Conservation (phyloP, 2,329 filamentous ascomycete genomes). For the Pyrenochaeta sp. region DNA sequence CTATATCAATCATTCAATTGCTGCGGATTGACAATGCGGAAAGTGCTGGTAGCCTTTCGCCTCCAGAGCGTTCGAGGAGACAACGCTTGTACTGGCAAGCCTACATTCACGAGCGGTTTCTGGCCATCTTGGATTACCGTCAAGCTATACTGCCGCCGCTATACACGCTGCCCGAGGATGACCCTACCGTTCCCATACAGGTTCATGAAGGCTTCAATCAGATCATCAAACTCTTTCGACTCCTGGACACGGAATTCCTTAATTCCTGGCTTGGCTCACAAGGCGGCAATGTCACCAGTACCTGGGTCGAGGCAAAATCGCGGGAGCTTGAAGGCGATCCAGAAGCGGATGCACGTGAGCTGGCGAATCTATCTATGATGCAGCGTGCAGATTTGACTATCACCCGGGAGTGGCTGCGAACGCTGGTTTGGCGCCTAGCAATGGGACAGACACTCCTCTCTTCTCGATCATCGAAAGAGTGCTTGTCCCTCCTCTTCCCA, state of each 20-base stretch:
- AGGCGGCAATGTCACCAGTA: slow-evolving; percentile 45
- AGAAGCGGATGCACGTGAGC: slow-evolving; percentile 47
- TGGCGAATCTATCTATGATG: slow-evolving; percentile 52
- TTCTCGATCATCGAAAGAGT: slow-evolving; percentile 48
- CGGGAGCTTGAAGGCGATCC: slow-evolving; percentile 53
- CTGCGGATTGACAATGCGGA: slow-evolving; percentile 54
- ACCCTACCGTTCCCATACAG: slow-evolving; percentile 49
- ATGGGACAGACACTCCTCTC: slow-evolving; percentile 58
- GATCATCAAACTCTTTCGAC: slow-evolving; percentile 56
- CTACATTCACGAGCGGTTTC: slow-evolving; percentile 66
- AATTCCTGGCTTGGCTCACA: slow-evolving; percentile 55
- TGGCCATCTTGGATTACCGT: slow-evolving; percentile 62
- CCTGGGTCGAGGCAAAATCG: slow-evolving; percentile 58
- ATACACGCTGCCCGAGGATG: slow-evolving; percentile 50
- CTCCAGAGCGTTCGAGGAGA: slow-evolving; percentile 52
- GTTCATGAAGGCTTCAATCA: slow-evolving; percentile 56
- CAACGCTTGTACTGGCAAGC: slow-evolving; percentile 65
- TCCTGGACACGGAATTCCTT: slow-evolving; percentile 57
- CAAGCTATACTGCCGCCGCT: slow-evolving; percentile 53
- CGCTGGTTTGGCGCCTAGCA: slow-evolving; percentile 60
- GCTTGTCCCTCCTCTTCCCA: slow-evolving; percentile 56
- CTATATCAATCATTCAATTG: slow-evolving; percentile 51
- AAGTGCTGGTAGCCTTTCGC: slow-evolving; percentile 39
- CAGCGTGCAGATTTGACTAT: slow-evolving; percentile 61
- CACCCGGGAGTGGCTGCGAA: slow-evolving; percentile 60